Conservation (phyloP, 2,329 filamentous ascomycete species). For the Cryoendolithus antarcticus region DNA sequence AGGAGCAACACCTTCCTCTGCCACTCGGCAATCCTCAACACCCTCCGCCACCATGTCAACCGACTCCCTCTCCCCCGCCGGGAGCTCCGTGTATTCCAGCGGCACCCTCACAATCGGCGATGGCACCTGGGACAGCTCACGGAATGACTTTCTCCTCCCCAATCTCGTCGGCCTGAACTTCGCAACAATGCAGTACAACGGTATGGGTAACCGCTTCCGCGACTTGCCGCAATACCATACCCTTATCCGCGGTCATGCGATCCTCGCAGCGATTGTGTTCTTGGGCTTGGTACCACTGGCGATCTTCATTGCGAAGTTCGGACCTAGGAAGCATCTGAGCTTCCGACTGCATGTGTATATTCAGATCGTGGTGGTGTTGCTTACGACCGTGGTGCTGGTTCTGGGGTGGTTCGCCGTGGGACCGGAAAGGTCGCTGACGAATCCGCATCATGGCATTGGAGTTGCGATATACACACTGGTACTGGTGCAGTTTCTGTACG, state of each 20-base stretch:
- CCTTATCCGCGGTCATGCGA: constrained; percentile 58
- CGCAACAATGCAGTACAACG: constrained; percentile 75
- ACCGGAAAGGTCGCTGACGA: constrained; percentile 56
- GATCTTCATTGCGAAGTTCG: constrained; percentile 64
- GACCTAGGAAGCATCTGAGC: constrained; percentile 47
- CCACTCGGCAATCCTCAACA: background rate
- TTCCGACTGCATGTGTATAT: constrained; percentile 62
- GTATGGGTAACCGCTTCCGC: constrained; percentile 72
- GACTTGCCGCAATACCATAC: constrained; percentile 56
- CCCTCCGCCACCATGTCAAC: constrained; percentile 14
- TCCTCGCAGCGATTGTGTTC: constrained; percentile 62
- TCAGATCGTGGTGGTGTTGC: constrained; percentile 54
- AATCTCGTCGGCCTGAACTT: constrained; percentile 67
- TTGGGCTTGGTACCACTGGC: constrained; percentile 60
- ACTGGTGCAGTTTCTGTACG: constrained; percentile 57
- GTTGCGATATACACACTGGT: constrained; percentile 65
- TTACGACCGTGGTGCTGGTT: constrained; percentile 60
- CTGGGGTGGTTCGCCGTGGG: constrained; percentile 71
- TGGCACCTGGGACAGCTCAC: constrained; percentile 69
- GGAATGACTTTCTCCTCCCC: constrained; percentile 66
- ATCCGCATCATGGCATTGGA: constrained; percentile 77
- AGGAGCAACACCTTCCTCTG: constrained; percentile 1
- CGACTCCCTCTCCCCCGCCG: constrained; percentile 48
- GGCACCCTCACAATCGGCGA: constrained; percentile 67
- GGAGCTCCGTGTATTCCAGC: constrained; percentile 60